These are phyloP conservation scores for Nyssa sinensis DNA, from an alignment of 148 eudicot species.

Conservation along the genomic window DNA sequence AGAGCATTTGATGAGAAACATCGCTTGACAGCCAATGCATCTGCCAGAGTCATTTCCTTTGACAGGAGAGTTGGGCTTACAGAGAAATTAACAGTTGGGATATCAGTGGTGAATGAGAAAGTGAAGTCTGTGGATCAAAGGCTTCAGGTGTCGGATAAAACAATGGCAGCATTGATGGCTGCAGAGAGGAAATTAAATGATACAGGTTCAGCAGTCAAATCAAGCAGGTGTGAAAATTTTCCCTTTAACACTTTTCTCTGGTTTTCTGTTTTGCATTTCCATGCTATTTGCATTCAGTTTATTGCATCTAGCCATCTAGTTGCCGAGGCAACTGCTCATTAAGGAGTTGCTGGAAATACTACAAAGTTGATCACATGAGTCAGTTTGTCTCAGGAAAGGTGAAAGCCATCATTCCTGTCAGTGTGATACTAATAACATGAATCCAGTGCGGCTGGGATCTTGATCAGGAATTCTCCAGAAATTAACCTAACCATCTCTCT, in stretches of 20 bases:
- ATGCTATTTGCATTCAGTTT: neutral
- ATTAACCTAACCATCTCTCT: neutral
- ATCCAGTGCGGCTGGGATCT: neutral
- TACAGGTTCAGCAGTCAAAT: conserved; percentile 92
- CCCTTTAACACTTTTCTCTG: neutral
- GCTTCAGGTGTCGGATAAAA: conserved; percentile 94
- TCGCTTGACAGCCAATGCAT: conserved; percentile 77
- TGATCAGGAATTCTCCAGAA: neutral
- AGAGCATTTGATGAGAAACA: conserved; percentile 98
- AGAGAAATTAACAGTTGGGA: conserved; percentile 81
- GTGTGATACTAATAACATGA: neutral
- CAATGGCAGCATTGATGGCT: conserved; percentile 89
- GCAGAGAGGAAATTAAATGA: conserved; percentile 90
- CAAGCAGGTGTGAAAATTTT: conserved; percentile 64
- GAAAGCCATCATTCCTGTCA: neutral
- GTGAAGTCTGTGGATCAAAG: conserved; percentile 93
- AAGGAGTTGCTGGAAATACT: neutral
- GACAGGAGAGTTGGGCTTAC: conserved; percentile 84
- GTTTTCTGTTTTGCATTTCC: neutral
- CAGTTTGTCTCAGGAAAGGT: neutral
- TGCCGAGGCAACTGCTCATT: neutral
- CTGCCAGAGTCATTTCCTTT: conserved; percentile 76
- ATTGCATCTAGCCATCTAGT: neutral
- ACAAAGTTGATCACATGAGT: neutral
- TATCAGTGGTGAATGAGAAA: conserved; percentile 88